Evolutionary conservation across 805 yeast species (phyloP).

Genomic region (Phaffomyces thermotolerans): DNA sequence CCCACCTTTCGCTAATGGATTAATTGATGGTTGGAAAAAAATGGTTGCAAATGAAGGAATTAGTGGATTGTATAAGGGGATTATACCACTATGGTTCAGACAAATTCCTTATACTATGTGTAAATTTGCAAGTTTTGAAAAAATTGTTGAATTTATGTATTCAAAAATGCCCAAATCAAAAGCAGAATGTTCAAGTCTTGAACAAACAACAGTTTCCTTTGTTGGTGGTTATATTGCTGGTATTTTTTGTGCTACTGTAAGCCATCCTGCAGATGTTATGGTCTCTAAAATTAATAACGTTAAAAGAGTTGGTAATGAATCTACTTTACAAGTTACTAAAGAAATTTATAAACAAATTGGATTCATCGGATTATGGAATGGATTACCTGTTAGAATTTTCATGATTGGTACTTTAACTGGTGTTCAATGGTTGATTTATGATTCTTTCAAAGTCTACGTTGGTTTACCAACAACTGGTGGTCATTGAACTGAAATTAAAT

Average conservation of each 20-base stretch:
- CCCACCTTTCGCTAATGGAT: constrained; percentile 71
- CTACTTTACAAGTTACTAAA: constrained; percentile 55
- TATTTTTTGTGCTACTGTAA: constrained; percentile 89
- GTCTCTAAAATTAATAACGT: constrained; percentile 79
- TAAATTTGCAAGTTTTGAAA: constrained; percentile 92
- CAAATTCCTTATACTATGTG: constrained; percentile 99
- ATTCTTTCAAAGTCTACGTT: constrained; percentile 87
- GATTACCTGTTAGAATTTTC: constrained; percentile 85
- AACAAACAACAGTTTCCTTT: constrained; percentile 93
- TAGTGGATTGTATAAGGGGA: constrained; percentile 76
- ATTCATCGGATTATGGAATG: constrained; percentile 89
- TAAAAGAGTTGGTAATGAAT: constrained; percentile 57
- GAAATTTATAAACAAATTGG: constrained; percentile 83
- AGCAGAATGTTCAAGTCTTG: constrained; percentile 57
- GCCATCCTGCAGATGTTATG: constrained; percentile 99
- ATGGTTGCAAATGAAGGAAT: constrained; percentile 63
- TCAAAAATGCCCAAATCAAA: constrained; percentile 63
- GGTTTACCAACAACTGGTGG: constrained; percentile 94
- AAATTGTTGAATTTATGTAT: constrained; percentile 78
- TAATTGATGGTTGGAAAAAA: constrained; percentile 59
- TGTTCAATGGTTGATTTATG: constrained; percentile 94
- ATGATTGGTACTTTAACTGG: constrained; percentile 98
- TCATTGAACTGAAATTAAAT: constrained; percentile 6
- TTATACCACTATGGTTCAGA: constrained; percentile 90
- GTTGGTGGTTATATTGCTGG: constrained; percentile 97